A percentile compares a stretch with the other conserved stretches of the same genome.
Conservation (phyloP, 2,329 filamentous ascomycete genomes). For the Rutstroemia sp. region DNA sequence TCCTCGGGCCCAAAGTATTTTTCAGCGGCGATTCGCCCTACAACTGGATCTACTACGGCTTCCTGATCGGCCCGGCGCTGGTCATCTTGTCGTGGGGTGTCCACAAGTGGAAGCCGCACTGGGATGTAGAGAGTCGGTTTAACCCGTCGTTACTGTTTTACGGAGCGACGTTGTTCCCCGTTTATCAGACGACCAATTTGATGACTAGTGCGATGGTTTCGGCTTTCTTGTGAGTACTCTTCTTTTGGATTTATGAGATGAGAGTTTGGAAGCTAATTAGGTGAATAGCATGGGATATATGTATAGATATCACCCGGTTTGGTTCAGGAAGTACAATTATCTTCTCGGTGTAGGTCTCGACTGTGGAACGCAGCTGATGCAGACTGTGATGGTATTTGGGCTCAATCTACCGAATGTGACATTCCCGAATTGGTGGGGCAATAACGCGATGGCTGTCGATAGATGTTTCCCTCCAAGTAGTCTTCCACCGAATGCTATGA, state of each 20-base stretch:
- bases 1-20: constrained; percentile 30
- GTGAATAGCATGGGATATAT: constrained; percentile 2
- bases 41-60: constrained; percentile 28
- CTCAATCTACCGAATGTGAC: constrained; percentile 24
- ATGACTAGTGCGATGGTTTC: constrained; percentile 24
- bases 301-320: constrained; percentile 34
- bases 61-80: constrained; percentile 25
- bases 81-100: constrained; percentile 22
- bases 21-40: constrained; percentile 23
- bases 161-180: constrained; percentile 23
- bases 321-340: constrained; percentile 77
- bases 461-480: constrained; percentile 23
- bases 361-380: constrained; percentile 58
- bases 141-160: constrained; percentile 27
- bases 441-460: constrained; percentile 19
- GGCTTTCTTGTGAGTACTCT: constrained; percentile 20
- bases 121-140: constrained; percentile 25
- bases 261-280: neutral
- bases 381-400: constrained; percentile 61
- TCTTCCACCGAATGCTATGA: neutral
- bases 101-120: constrained; percentile 25
- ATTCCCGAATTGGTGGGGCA: constrained; percentile 29
- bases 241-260: too few relatives aligned
- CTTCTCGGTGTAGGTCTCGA: constrained; percentile 67
- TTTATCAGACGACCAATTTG: constrained; percentile 27